Conservation (phyloP, 345 rosid species). For the Ceriops zippeliana region DNA sequence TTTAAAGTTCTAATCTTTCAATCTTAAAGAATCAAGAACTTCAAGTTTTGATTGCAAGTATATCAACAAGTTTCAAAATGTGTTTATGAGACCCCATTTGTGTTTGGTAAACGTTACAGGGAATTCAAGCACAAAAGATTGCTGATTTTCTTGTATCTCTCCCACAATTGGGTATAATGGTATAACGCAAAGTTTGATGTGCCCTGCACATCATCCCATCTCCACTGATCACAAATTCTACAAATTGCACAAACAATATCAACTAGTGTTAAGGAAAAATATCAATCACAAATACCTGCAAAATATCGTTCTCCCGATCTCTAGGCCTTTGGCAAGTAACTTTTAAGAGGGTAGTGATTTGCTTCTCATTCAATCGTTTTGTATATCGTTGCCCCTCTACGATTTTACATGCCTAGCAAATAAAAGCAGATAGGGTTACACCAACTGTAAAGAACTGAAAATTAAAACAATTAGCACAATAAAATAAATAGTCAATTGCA, state of each 20-base stretch:
- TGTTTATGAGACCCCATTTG: too few relatives aligned
- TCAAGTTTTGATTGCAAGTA: too few relatives aligned
- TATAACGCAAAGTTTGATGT: too few relatives aligned
- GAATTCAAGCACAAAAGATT: too few relatives aligned
- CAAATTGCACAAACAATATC: neutral
- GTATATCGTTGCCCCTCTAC: slow-evolving; percentile 97
- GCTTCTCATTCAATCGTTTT: slow-evolving; percentile 88
- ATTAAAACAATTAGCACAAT: neutral
- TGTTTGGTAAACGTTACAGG: too few relatives aligned
- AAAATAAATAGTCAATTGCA: neutral
- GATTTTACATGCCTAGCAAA: slow-evolving; percentile 84
- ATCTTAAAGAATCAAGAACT: too few relatives aligned
- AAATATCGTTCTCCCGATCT: slow-evolving; percentile 83
- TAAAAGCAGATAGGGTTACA: slow-evolving; percentile 12
- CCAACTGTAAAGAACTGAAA: neutral
- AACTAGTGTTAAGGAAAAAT: neutral
- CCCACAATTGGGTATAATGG: too few relatives aligned
- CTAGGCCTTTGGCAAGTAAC: slow-evolving; percentile 98
- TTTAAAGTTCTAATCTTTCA: too few relatives aligned
- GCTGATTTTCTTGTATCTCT: too few relatives aligned
- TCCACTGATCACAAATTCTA: neutral
- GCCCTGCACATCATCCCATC: neutral
- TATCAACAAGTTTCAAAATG: too few relatives aligned
- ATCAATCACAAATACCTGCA: slow-evolving; percentile 40
- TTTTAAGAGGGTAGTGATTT: slow-evolving; percentile 82